phyloP scores from a whole-genome alignment of 2,329 filamentous ascomycete species.

The Talaromyces sp. region DNA sequence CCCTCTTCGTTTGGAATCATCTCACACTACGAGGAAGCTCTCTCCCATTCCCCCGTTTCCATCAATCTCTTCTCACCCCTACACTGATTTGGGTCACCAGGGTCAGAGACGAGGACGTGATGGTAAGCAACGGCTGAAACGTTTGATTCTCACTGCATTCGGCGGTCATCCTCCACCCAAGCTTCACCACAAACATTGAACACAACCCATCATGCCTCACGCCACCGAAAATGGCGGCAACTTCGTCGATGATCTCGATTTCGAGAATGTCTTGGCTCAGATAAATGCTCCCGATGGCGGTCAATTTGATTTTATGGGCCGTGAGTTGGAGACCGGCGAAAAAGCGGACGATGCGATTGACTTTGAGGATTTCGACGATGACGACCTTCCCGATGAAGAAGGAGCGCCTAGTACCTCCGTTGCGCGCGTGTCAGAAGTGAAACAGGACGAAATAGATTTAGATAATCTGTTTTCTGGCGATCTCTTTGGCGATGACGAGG shows the following conservation, averaged over 20 bases:
- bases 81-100: background rate
- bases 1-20: background rate
- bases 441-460: constrained; percentile 44
- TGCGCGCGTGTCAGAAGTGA: constrained; percentile 7
- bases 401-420: background rate
- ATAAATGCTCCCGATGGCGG: constrained; percentile 32
- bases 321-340: constrained; percentile 50
- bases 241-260: constrained; percentile 34
- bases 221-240: constrained; percentile 27
- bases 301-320: constrained; percentile 33
- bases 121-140: background rate
- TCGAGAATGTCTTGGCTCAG: constrained; percentile 39
- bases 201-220: constrained; percentile 34
- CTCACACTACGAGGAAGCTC: background rate
- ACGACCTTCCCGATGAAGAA: constrained; percentile 76
- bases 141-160: background rate
- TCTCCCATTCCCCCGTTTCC: no score
- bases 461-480: constrained; percentile 17
- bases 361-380: constrained; percentile 85
- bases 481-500: constrained; percentile 23
- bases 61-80: background rate
- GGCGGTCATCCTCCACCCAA: background rate
- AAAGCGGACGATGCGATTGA: constrained; percentile 93
- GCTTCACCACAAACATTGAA: background rate
- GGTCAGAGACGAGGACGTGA: background rate